Percentiles rank a stretch among this genome's conserved stretches.
Evolutionary conservation across 768 basidiomycete genomes (phyloP).

Genomic region (Serendipita indica): DNA sequence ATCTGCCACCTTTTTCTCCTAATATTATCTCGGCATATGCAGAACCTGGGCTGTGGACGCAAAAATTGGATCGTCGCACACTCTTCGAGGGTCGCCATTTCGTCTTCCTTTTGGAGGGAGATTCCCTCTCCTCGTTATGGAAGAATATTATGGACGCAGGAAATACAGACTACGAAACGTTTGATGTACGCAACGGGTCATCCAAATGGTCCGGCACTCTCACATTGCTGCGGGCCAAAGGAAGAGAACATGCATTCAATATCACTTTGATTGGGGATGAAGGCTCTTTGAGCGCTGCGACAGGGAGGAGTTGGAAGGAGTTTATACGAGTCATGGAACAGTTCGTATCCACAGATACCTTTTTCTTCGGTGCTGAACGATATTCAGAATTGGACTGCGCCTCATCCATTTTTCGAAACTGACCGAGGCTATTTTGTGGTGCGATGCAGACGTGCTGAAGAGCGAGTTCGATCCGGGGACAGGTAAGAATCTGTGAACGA

Average conservation of each 20-base stretch:
- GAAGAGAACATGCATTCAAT: background rate
- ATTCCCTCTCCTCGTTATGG: background rate
- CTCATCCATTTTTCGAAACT: background rate
- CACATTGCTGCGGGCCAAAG: background rate
- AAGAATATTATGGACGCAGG: conserved; percentile 1
- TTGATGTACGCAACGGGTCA: background rate
- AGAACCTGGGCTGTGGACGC: background rate
- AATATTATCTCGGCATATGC: background rate
- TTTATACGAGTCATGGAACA: background rate
- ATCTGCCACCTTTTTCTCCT: background rate
- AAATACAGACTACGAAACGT: background rate
- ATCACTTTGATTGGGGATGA: background rate
- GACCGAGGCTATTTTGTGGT: background rate
- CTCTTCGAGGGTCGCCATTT: background rate
- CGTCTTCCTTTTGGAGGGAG: conserved; percentile 3
- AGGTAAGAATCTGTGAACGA: background rate
- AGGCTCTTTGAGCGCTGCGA: background rate
- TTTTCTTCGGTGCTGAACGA: background rate
- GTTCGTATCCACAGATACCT: background rate
- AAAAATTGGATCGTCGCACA: background rate
- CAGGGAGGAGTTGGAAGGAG: background rate
- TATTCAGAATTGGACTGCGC: background rate
- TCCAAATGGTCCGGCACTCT: background rate
- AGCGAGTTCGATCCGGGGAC: background rate
- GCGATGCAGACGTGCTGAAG: background rate